phyloP scores from a whole-genome alignment of 805 yeast species.

The Teunomyces gatunensis region DNA sequence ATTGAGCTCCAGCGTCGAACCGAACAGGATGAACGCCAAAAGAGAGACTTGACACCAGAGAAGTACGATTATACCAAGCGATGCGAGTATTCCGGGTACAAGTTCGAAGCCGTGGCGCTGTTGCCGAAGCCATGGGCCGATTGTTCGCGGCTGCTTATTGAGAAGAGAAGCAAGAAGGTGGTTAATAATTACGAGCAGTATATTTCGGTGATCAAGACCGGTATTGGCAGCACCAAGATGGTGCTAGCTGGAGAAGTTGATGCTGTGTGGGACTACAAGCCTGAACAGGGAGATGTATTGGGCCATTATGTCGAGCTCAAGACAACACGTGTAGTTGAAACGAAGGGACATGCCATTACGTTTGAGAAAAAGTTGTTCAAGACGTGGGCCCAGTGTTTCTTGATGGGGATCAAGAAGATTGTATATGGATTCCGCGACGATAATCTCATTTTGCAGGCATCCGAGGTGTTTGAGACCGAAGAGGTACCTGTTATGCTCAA shows the following conservation, averaged over 20 bases:
- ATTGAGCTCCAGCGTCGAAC: slow-evolving; percentile 30
- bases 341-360: slow-evolving; percentile 53
- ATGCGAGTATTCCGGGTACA: slow-evolving; percentile 69
- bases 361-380: slow-evolving; percentile 77
- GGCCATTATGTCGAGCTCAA: slow-evolving; percentile 84
- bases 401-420: slow-evolving; percentile 78
- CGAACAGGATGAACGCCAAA: slow-evolving; percentile 18
- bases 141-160: slow-evolving; percentile 64
- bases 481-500: slow-evolving; percentile 73
- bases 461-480: slow-evolving; percentile 76
- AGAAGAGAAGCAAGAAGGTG: slow-evolving; percentile 54
- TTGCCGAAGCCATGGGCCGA: slow-evolving; percentile 73
- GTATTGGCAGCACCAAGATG: slow-evolving; percentile 69
- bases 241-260: slow-evolving; percentile 90
- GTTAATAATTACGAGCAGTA: slow-evolving; percentile 78
- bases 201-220: slow-evolving; percentile 76
- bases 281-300: slow-evolving; percentile 51
- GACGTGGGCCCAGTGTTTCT: slow-evolving; percentile 93
- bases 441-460: slow-evolving; percentile 54
- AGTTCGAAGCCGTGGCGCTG: slow-evolving; percentile 80
- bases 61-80: slow-evolving; percentile 31
- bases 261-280: slow-evolving; percentile 80
- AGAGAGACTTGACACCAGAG: slow-evolving; percentile 14
- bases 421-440: slow-evolving; percentile 88
- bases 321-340: slow-evolving; percentile 57